Evolutionary conservation across 2,329 filamentous ascomycete species (phyloP).

Genomic region (Plenodomus lindquistii): DNA sequence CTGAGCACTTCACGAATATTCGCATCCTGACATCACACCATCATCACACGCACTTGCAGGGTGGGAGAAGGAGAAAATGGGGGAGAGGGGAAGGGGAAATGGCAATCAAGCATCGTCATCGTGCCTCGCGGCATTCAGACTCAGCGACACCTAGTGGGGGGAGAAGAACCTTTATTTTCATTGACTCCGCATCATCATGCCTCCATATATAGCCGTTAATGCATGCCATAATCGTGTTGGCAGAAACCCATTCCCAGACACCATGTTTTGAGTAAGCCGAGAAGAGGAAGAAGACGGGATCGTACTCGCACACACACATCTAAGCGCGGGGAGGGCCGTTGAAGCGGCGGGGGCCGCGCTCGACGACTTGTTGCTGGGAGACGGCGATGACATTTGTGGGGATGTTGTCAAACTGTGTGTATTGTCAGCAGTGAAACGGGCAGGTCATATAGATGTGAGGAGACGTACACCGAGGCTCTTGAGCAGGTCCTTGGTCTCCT

Average conservation of each 20-base stretch:
- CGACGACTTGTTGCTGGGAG: constrained; percentile 81
- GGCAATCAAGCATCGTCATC: constrained; percentile 90
- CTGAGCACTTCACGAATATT: background rate
- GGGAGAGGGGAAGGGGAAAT: constrained; percentile 46
- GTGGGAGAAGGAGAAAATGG: constrained; percentile 6
- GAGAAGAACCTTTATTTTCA: constrained; percentile 48
- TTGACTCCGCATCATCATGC: constrained; percentile 74
- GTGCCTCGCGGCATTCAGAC: constrained; percentile 55
- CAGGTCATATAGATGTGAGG: too few species aligned
- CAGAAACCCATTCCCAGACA: constrained; percentile 96
- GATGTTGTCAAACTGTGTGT: constrained; percentile 85
- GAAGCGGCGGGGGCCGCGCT: constrained; percentile 81
- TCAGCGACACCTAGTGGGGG: constrained; percentile 85
- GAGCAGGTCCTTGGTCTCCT: constrained; percentile 99
- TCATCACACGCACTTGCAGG: constrained; percentile 10
- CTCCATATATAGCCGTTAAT: constrained; percentile 64
- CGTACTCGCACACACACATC: constrained; percentile 13
- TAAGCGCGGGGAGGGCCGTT: constrained; percentile 60
- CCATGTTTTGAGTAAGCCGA: constrained; percentile 41
- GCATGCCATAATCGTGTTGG: constrained; percentile 91
- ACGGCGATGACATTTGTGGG: constrained; percentile 95
- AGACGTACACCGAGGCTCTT: constrained; percentile 99
- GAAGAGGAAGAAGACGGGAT: constrained; percentile 55
- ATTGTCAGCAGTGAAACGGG: constrained; percentile 11
- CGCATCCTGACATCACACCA: constrained; percentile 5